These are phyloP conservation scores for Diplodia corticola DNA, from an alignment of 2,329 filamentous ascomycete genomes.

Conservation along the genomic window DNA sequence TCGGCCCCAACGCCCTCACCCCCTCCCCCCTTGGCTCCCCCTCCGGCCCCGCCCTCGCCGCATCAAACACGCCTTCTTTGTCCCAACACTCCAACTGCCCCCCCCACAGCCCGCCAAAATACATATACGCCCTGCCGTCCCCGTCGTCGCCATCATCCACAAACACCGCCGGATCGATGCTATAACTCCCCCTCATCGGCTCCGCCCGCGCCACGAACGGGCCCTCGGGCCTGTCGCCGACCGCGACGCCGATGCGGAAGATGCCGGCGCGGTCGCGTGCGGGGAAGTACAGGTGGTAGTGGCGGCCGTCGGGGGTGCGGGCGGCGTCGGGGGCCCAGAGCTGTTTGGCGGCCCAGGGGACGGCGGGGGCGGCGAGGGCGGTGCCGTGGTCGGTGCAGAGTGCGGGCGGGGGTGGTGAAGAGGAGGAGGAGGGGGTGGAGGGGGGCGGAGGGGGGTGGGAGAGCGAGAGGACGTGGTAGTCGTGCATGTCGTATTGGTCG, in stretches of 20 bases:
- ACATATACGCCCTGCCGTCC: slow-evolving; percentile 64
- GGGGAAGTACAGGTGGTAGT: slow-evolving; percentile 77
- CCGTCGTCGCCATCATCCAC: slow-evolving; percentile 72
- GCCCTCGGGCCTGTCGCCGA: slow-evolving; percentile 63
- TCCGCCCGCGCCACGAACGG: slow-evolving; percentile 67
- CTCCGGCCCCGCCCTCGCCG: slow-evolving; percentile 49
- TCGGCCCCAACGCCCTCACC: slow-evolving; percentile 61
- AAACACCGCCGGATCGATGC: slow-evolving; percentile 74
- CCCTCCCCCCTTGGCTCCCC: slow-evolving; percentile 57
- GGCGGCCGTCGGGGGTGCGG: slow-evolving; percentile 62
- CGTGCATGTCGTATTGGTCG: slow-evolving; percentile 81
- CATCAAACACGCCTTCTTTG: slow-evolving; percentile 58
- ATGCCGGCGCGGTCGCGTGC: slow-evolving; percentile 68
- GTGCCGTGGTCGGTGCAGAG: slow-evolving; percentile 73
- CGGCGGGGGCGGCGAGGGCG: slow-evolving; percentile 62
- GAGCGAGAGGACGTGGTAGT: slow-evolving; percentile 77
- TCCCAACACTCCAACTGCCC: slow-evolving; percentile 74
- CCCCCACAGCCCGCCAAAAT: slow-evolving; percentile 80
- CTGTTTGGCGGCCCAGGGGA: slow-evolving; percentile 78
- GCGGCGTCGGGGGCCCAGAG: slow-evolving; percentile 81
- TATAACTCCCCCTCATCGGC: slow-evolving; percentile 68
- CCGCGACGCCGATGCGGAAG: slow-evolving; percentile 75
- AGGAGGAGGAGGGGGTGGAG: too few relatives aligned
- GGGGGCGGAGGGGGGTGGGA: slow-evolving; percentile 44
- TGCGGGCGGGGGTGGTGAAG: slow-evolving; percentile 52